A percentile compares a stretch with the other conserved stretches of the same genome.
phyloP scores from a whole-genome alignment of 805 yeast genomes.

The Candida takata region DNA sequence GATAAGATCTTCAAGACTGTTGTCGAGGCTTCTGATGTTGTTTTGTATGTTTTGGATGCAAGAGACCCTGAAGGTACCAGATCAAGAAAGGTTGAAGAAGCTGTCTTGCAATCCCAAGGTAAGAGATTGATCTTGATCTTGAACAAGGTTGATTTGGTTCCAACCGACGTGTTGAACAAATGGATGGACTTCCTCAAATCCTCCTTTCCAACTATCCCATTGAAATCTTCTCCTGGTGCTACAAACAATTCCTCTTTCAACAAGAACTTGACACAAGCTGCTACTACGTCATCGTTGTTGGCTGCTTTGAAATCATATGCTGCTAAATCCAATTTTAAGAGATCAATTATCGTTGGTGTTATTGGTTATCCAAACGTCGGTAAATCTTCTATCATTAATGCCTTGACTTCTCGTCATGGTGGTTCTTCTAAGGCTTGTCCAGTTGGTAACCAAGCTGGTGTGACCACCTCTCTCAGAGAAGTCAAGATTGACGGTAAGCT shows the following conservation, averaged over 20 bases:
- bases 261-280: conserved; percentile 62
- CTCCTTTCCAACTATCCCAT: conserved; percentile 87
- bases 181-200: conserved; percentile 79
- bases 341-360: conserved; percentile 89
- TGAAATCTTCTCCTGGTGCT: conserved; percentile 74
- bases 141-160: conserved; percentile 90
- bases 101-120: conserved; percentile 69
- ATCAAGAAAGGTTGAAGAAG: conserved; percentile 85
- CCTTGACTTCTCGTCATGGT: conserved; percentile 76
- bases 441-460: conserved; percentile 96
- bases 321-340: conserved; percentile 71
- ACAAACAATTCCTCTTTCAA: conserved; percentile 62
- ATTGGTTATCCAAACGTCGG: conserved; percentile 98
- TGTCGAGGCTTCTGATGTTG: conserved; percentile 86
- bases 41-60: conserved; percentile 91
- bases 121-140: conserved; percentile 81
- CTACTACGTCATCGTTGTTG: conserved; percentile 67
- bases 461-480: conserved; percentile 86
- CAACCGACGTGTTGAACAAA: conserved; percentile 71
- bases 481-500: conserved; percentile 88
- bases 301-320: conserved; percentile 84
- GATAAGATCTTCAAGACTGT: conserved; percentile 92
- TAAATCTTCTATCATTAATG: conserved; percentile 88
- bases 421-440: conserved; percentile 78
- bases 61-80: conserved; percentile 96